Conservation (phyloP, 345 rosid species). For the Salix viminalis region DNA sequence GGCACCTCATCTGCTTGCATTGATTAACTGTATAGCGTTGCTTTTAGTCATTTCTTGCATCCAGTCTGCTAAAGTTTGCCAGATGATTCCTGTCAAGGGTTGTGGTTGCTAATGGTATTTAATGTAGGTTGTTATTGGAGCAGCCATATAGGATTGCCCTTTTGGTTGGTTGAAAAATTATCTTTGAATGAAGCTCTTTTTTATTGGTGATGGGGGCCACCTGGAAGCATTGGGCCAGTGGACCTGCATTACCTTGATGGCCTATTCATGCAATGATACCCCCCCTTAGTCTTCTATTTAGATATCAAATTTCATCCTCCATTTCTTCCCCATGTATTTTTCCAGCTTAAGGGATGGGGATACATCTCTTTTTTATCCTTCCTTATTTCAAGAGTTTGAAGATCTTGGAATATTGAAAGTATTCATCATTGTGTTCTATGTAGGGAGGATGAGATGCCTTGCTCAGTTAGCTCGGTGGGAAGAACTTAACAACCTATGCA, state of each 20-base stretch:
- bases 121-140: background rate
- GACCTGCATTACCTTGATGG: background rate
- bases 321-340: background rate
- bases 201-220: background rate
- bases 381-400: background rate
- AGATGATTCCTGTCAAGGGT: background rate
- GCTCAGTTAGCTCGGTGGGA: conserved; percentile 99
- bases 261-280: background rate
- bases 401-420: conserved; percentile 4
- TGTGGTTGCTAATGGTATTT: background rate
- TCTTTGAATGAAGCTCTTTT: background rate
- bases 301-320: background rate
- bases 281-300: background rate
- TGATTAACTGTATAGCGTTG: background rate
- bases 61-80: background rate
- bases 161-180: background rate
- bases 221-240: background rate
- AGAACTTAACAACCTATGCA: conserved; percentile 91
- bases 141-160: background rate
- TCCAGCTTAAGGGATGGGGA: background rate
- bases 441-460: conserved; percentile 95
- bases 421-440: conserved; percentile 20
- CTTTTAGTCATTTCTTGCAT: background rate
- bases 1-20: background rate
- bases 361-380: background rate